Evolutionary conservation across 805 yeast genomes (phyloP).

Genomic region (Brettanomyces sp.): DNA sequence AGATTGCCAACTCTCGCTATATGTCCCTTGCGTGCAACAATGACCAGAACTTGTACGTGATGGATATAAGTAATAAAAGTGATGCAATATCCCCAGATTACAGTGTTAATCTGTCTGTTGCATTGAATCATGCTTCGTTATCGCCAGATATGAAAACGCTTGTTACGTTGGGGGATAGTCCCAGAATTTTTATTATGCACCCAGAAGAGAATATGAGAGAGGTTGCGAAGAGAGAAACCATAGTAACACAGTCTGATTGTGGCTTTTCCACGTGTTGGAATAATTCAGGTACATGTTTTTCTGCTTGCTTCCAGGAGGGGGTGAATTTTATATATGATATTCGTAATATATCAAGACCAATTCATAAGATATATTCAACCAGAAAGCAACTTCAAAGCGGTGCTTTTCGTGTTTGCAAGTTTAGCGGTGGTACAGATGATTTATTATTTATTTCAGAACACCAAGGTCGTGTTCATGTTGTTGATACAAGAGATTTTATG

Average conservation of each 20-base stretch:
- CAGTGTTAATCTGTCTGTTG: constrained; percentile 44
- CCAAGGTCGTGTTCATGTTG: constrained; percentile 74
- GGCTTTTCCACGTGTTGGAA: constrained; percentile 80
- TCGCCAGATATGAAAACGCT: constrained; percentile 54
- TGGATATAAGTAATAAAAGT: constrained; percentile 28
- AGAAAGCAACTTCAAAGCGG: constrained; percentile 38
- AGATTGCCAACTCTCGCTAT: constrained; percentile 33
- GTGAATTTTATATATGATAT: constrained; percentile 67
- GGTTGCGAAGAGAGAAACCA: constrained; percentile 28
- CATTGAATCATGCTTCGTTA: constrained; percentile 65
- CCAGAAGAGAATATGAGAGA: constrained; percentile 24
- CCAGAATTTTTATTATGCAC: constrained; percentile 50
- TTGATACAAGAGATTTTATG: constrained; percentile 65
- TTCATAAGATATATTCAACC: constrained; percentile 51
- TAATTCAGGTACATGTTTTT: constrained; percentile 63
- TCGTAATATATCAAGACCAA: constrained; percentile 46
- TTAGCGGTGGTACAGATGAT: constrained; percentile 63
- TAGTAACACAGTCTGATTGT: constrained; percentile 52
- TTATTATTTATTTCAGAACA: constrained; percentile 73
- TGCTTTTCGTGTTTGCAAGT: constrained; percentile 36
- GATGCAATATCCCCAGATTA: constrained; percentile 2
- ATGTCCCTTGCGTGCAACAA: constrained; percentile 72
- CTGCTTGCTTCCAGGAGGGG: constrained; percentile 84
- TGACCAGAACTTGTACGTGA: constrained; percentile 60
- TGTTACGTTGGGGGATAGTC: constrained; percentile 71